A percentile compares a stretch with the other conserved stretches of the same genome.
These are phyloP conservation scores for Cyclotella choctawhatcheeana DNA, from an alignment of 108 stramenopile species.

Conservation along the genomic window DNA sequence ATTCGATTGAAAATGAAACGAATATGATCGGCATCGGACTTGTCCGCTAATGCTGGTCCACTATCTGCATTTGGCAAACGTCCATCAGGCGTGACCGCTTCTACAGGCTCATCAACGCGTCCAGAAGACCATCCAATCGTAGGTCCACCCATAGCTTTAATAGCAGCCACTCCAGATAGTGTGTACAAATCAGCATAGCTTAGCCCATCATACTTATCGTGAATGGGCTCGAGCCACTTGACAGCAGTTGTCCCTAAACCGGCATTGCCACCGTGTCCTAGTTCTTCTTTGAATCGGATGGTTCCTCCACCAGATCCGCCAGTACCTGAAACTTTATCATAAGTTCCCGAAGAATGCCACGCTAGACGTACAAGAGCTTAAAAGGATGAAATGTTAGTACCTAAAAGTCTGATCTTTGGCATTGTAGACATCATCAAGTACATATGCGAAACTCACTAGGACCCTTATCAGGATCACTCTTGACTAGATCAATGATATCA, in stretches of 20 bases:
- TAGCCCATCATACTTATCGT: constrained; percentile 69
- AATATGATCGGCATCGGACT: constrained; percentile 70
- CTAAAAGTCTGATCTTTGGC: neutral
- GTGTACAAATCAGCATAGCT: constrained; percentile 90
- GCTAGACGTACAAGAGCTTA: constrained; percentile 66
- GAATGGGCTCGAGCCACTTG: constrained; percentile 62
- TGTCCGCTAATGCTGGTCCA: constrained; percentile 64
- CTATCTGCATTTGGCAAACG: constrained; percentile 87
- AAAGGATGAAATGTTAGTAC: neutral
- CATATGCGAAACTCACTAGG: constrained; percentile 22
- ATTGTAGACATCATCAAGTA: neutral
- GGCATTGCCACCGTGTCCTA: constrained; percentile 78
- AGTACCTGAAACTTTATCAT: constrained; percentile 56
- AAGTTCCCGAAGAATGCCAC: constrained; percentile 82
- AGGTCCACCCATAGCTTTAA: constrained; percentile 68
- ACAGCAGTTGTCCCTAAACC: constrained; percentile 68
- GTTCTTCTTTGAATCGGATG: constrained; percentile 77
- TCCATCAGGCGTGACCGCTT: constrained; percentile 68
- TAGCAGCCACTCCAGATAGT: constrained; percentile 74
- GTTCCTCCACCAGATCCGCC: constrained; percentile 69
- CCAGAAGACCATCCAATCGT: constrained; percentile 68
- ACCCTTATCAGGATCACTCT: constrained; percentile 55
- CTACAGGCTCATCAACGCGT: constrained; percentile 62
- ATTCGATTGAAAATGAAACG: constrained; percentile 89
- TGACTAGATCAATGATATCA: constrained; percentile 60